phyloP scores from a whole-genome alignment of 2,329 filamentous ascomycete species.

The Colletotrichum sp. region DNA sequence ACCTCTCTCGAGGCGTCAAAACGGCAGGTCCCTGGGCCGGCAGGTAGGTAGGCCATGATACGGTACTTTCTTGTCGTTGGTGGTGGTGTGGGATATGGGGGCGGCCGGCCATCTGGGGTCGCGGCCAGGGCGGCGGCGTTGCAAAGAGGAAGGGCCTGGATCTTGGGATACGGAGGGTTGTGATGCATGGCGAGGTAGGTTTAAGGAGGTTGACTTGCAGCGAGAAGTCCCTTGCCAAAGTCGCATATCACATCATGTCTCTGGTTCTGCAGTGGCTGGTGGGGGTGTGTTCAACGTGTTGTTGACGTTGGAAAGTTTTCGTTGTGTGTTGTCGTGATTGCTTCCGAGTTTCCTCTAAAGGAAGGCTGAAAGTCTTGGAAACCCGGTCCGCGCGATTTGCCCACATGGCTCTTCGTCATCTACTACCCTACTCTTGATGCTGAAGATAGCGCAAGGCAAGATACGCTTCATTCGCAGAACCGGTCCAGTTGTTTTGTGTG shows the following conservation, averaged over 20 bases:
- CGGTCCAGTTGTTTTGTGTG: neutral
- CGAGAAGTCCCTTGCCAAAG: neutral
- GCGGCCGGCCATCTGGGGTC: neutral
- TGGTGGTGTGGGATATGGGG: neutral
- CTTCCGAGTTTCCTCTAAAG: slow-evolving; percentile 5
- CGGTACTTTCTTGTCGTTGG: neutral
- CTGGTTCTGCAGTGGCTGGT: neutral
- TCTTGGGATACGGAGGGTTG: neutral
- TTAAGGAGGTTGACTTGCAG: neutral
- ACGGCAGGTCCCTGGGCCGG: neutral
- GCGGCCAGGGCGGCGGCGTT: neutral
- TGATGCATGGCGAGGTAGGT: neutral
- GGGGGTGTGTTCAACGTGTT: neutral
- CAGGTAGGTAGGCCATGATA: neutral
- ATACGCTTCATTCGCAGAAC: neutral
- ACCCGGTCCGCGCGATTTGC: neutral
- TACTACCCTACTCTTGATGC: neutral
- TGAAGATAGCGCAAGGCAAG: neutral
- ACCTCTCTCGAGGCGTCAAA: neutral
- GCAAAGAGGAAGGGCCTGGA: neutral
- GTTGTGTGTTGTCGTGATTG: neutral
- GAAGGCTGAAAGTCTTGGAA: neutral
- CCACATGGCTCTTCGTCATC: neutral
- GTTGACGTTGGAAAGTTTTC: neutral
- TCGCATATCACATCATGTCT: neutral